phyloP scores from a whole-genome alignment of 2,329 filamentous ascomycete species.

The Lecanosticta acicola region DNA sequence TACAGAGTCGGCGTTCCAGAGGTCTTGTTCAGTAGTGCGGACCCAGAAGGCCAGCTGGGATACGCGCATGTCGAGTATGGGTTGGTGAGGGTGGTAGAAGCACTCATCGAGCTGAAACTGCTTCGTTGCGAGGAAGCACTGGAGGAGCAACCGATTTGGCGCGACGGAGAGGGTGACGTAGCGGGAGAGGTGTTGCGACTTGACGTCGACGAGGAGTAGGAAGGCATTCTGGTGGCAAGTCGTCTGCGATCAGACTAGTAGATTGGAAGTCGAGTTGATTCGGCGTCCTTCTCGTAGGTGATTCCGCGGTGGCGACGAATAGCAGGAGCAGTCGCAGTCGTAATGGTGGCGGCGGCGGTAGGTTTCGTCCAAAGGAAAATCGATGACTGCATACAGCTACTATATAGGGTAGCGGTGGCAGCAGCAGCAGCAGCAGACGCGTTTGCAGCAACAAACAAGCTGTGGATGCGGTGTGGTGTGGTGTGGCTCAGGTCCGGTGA shows the following conservation, averaged over 20 bases:
- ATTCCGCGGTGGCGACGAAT: too few relatives aligned
- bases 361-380: too few relatives aligned
- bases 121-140: constrained; percentile 11
- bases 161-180: constrained; percentile 11
- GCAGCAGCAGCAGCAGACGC: too few relatives aligned
- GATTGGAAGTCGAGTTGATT: background rate
- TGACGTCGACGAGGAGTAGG: constrained; percentile 2
- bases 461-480: too few relatives aligned
- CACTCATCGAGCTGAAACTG: constrained; percentile 9
- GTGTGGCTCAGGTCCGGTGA: background rate
- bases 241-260: background rate
- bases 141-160: constrained; percentile 16
- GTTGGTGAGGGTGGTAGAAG: constrained; percentile 9
- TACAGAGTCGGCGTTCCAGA: constrained; percentile 29
- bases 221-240: constrained; percentile 10
- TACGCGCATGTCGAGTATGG: constrained; percentile 20
- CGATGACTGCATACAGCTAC: constrained; percentile 2
- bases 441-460: too few relatives aligned
- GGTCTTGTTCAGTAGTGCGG: constrained; percentile 14
- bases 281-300: too few relatives aligned
- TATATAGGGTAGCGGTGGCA: constrained; percentile 11
- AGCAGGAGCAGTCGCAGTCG: too few relatives aligned
- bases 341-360: too few relatives aligned
- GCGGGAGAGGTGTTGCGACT: constrained; percentile 5
- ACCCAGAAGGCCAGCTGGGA: constrained; percentile 15